Evolutionary conservation across 1,284 basidiomycete species (phyloP).

Genomic region (Ustilago hordei): DNA sequence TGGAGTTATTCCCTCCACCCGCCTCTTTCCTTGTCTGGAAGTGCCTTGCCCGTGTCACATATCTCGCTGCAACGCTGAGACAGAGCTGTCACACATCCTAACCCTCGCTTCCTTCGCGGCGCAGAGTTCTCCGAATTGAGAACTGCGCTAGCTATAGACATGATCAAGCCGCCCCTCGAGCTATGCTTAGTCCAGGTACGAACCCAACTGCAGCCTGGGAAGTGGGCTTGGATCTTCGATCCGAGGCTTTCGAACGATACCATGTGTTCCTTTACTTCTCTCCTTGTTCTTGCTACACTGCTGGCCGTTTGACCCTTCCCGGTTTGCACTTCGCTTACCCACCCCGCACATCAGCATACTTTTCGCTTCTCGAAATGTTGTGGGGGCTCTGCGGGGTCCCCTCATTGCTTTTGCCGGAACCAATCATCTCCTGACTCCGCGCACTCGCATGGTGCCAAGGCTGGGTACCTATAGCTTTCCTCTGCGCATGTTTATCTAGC

Average conservation of each 20-base stretch:
- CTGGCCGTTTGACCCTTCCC: too few species aligned
- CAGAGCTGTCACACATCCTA: not conserved
- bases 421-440: too few species aligned
- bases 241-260: constrained; percentile 1
- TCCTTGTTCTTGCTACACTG: too few species aligned
- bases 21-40: not conserved
- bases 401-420: too few species aligned
- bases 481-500: not conserved
- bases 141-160: too few species aligned
- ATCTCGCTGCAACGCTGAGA: not conserved
- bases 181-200: not conserved
- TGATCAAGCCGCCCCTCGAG: not conserved
- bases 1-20: constrained; percentile 5
- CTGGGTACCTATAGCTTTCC: not conserved
- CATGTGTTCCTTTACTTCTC: not conserved
- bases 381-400: too few species aligned
- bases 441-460: too few species aligned
- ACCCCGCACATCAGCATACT: too few species aligned
- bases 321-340: too few species aligned
- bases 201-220: not conserved
- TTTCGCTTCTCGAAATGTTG: too few species aligned
- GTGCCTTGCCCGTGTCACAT: not conserved
- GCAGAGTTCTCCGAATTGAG: not conserved
- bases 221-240: not conserved
- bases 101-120: not conserved